Conservation (phyloP, 495 filamentous ascomycete genomes). For the Penicillium waksmanii region DNA sequence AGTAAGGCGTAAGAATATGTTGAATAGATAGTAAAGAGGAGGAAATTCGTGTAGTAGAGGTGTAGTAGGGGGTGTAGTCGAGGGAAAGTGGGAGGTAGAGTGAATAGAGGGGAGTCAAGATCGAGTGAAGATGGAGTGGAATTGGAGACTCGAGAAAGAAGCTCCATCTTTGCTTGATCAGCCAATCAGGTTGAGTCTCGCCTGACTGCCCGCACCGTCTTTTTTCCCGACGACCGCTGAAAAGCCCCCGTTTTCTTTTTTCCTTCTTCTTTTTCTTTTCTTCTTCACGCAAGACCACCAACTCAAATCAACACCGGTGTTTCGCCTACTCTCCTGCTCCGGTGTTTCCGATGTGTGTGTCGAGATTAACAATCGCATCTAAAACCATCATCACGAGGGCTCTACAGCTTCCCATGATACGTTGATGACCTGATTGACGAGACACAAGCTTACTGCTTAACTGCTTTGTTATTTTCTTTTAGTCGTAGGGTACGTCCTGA, state of each 20-base stretch:
- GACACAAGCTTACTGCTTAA: conserved; percentile 52
- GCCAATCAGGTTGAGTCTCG: conserved; percentile 38
- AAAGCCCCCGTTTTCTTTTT: conserved; percentile 23
- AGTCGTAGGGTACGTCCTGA: conserved; percentile 27
- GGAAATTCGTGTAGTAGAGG: conserved; percentile 1
- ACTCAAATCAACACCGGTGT: conserved; percentile 90
- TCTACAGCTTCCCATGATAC: conserved; percentile 88
- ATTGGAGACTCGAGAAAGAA: conserved; percentile 32
- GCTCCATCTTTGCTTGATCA: conserved; percentile 20
- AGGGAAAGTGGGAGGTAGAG: conserved; percentile 10
- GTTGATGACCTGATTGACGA: conserved; percentile 96
- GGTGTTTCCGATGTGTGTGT: conserved; percentile 88
- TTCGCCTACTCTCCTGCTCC: conserved; percentile 63
- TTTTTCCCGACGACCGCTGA: conserved; percentile 31
- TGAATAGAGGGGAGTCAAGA: not conserved
- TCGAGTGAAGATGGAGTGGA: conserved; percentile 6
- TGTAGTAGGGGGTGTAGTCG: not conserved
- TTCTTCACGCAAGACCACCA: conserved; percentile 76
- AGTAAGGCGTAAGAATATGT: not conserved
- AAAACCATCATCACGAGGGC: conserved; percentile 99
- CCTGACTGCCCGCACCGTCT: conserved; percentile 36
- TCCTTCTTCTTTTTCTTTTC: conserved; percentile 40
- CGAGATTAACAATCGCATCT: conserved; percentile 80
- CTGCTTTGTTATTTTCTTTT: conserved; percentile 17
- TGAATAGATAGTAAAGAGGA: not conserved